Conservation (phyloP, 2,329 filamentous ascomycete genomes). For the Atkinsonella hypoxylon region DNA sequence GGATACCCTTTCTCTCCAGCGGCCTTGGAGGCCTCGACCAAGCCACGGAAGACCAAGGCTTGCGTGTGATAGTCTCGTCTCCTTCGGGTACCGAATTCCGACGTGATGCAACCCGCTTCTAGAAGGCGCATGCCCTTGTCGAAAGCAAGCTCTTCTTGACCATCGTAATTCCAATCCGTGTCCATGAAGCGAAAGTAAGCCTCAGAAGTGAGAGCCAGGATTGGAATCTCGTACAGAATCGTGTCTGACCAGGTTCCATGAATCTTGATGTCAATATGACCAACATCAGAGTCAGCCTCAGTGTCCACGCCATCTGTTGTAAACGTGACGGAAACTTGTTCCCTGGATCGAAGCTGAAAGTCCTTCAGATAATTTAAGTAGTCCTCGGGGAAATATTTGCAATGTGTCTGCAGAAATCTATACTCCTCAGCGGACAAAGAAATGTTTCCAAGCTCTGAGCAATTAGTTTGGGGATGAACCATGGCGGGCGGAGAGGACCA, state of each 20-base stretch:
- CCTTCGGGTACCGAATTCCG: slow-evolving; percentile 85
- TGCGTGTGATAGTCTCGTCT: slow-evolving; percentile 92
- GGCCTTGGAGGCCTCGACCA: slow-evolving; percentile 68
- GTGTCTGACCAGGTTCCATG: slow-evolving; percentile 86
- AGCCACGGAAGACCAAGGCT: slow-evolving; percentile 75
- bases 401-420: slow-evolving; percentile 63
- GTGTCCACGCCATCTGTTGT: slow-evolving; percentile 41
- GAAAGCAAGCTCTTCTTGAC: slow-evolving; percentile 75
- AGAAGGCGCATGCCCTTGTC: slow-evolving; percentile 69
- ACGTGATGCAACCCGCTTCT: slow-evolving; percentile 75
- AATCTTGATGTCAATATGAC: slow-evolving; percentile 65
- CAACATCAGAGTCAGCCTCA: slow-evolving; percentile 52
- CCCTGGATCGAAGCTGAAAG: slow-evolving; percentile 68
- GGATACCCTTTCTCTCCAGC: slow-evolving; percentile 49
- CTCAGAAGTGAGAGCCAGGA: slow-evolving; percentile 84
- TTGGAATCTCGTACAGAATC: slow-evolving; percentile 93
- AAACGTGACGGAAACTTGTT: slow-evolving; percentile 68
- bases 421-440: slow-evolving; percentile 69
- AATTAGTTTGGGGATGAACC: background rate
- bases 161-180: slow-evolving; percentile 78
- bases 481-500: background rate
- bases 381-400: slow-evolving; percentile 63
- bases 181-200: slow-evolving; percentile 97
- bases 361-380: slow-evolving; percentile 75
- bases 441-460: slow-evolving; percentile 67